A percentile compares a stretch with the other conserved stretches of the same genome.
These are phyloP conservation scores for Abelmoschus esculentus DNA, from an alignment of 345 rosid species.

Conservation along the genomic window DNA sequence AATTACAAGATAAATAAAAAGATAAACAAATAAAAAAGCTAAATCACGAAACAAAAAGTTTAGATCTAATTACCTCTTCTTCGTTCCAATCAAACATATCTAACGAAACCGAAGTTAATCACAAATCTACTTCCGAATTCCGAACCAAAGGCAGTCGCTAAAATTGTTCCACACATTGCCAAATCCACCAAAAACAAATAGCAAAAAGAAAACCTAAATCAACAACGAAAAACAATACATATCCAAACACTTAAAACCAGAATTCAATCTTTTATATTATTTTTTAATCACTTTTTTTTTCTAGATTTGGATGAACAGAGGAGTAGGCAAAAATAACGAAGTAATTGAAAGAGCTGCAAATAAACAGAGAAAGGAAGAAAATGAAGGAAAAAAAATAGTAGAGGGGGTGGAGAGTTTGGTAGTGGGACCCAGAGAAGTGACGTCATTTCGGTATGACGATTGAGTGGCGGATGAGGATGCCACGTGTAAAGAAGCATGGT, in stretches of 20 bases:
- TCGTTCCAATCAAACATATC: constrained; percentile 99
- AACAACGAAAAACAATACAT: neutral
- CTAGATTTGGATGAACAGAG: neutral
- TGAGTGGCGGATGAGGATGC: constrained; percentile 25
- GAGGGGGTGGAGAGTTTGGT: neutral
- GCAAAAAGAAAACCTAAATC: neutral
- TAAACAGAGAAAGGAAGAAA: neutral
- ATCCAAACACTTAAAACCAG: neutral
- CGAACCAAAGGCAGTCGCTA: constrained; percentile 20
- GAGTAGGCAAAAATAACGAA: neutral
- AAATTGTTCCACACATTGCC: constrained; percentile 61
- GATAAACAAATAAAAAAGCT: neutral
- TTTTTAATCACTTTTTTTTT: neutral
- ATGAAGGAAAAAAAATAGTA: neutral
- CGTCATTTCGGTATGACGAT: neutral
- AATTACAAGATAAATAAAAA: too few relatives aligned
- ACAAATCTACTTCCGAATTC: constrained; percentile 21
- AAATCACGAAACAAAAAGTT: neutral
- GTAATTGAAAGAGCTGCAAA: neutral
- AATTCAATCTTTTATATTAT: neutral
- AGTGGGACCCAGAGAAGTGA: constrained; percentile 14
- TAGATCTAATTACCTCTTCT: constrained; percentile 59
- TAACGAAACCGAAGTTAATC: constrained; percentile 22
- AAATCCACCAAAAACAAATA: constrained; percentile 15
- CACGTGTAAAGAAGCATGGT: constrained; percentile 50